phyloP scores from a whole-genome alignment of 225 moss, liverwort and hornwort genomes.

The Marchantia paleacea region DNA sequence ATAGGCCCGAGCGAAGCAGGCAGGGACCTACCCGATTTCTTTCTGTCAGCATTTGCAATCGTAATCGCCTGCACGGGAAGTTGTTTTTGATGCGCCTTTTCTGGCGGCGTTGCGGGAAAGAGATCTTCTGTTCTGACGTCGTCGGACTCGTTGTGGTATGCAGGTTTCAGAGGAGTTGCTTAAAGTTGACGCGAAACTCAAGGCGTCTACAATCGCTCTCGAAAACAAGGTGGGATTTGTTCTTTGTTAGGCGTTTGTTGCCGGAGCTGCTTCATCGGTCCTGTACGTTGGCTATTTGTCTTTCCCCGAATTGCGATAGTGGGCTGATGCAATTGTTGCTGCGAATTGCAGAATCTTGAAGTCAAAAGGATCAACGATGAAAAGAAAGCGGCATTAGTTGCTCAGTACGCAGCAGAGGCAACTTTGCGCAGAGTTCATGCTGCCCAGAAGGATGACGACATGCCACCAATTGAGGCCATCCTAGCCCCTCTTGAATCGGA shows the following conservation, averaged over 20 bases:
- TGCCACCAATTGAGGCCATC: conserved; percentile 91
- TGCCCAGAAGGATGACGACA: conserved; percentile 92
- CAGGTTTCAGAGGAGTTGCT: conserved; percentile 92
- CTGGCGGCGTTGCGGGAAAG: not conserved
- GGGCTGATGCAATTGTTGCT: not conserved
- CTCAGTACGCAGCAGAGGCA: conserved; percentile 93
- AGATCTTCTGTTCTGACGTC: not conserved
- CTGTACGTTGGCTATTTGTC: not conserved
- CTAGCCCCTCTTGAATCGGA: conserved; percentile 96
- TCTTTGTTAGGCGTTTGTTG: not conserved
- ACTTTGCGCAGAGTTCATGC: conserved; percentile 93
- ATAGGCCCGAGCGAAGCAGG: not conserved
- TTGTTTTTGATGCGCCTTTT: not conserved
- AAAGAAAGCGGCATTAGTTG: conserved; percentile 84
- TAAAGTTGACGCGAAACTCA: conserved; percentile 93
- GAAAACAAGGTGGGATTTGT: conserved; percentile 73
- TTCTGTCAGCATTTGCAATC: not conserved
- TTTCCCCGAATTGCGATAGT: not conserved
- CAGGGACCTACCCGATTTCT: too few species aligned
- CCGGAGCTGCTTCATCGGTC: not conserved
- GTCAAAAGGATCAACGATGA: conserved; percentile 94
- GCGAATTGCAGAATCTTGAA: conserved; percentile 74
- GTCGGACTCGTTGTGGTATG: conserved; percentile 12
- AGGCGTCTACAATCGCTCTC: conserved; percentile 74
- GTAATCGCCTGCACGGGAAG: too few species aligned